Conservation (phyloP, 225 moss, liverwort and hornwort species). For the Anthoceros angustus region DNA sequence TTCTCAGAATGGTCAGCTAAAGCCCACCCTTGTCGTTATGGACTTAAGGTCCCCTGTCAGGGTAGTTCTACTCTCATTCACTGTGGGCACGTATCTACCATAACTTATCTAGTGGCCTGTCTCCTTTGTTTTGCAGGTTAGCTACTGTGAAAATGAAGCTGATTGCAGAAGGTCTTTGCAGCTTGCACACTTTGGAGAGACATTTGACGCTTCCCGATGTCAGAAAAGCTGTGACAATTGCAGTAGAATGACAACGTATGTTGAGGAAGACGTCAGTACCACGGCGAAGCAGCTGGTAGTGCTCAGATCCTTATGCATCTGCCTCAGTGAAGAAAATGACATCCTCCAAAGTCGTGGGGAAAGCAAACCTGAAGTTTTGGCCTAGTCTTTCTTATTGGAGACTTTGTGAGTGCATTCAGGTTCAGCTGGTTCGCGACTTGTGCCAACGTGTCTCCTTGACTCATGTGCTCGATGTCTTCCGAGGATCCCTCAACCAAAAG, state of each 20-base stretch:
- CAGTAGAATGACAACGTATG: conserved; percentile 41
- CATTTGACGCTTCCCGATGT: conserved; percentile 66
- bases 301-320: not conserved
- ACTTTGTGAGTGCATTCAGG: conserved; percentile 23
- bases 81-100: too few species aligned
- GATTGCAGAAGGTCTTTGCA: conserved; percentile 92
- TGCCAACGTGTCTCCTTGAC: conserved; percentile 70
- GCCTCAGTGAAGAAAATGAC: not conserved
- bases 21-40: not conserved
- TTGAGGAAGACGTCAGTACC: conserved; percentile 68
- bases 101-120: too few species aligned
- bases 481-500: conserved; percentile 81
- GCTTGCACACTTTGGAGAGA: conserved; percentile 88
- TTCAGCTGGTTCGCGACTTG: conserved; percentile 58
- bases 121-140: conserved; percentile 37
- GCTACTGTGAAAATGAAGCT: conserved; percentile 89
- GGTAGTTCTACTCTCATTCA: too few species aligned
- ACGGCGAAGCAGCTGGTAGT: conserved; percentile 71
- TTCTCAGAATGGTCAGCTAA: conserved; percentile 62
- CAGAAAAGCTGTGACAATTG: conserved; percentile 89
- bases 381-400: conserved; percentile 4
- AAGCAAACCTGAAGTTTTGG: not conserved
- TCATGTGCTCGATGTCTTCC: conserved; percentile 69
- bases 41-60: not conserved
- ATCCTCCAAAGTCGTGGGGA: not conserved